Percentiles rank a stretch among this genome's conserved stretches.
Evolutionary conservation across 2,329 filamentous ascomycete species (phyloP).

Genomic region (Rugonectria rugulosa): DNA sequence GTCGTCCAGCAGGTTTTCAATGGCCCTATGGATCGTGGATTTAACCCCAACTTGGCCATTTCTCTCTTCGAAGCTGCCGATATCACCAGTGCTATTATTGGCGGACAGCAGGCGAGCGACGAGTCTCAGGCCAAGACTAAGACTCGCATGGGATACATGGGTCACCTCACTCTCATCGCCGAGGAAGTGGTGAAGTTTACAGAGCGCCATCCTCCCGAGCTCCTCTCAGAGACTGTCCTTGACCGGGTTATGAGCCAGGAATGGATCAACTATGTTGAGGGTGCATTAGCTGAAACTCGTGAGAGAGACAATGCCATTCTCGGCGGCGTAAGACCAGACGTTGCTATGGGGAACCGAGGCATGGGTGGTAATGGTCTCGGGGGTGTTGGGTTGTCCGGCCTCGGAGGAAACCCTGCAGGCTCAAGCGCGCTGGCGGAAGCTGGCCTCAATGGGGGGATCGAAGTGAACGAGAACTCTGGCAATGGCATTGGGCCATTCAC

Average conservation of each 20-base stretch:
- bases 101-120: constrained; percentile 87
- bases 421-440: constrained; percentile 81
- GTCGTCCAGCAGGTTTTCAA: constrained; percentile 99
- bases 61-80: constrained; percentile 92
- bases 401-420: constrained; percentile 51
- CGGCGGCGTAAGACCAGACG: constrained; percentile 91
- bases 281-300: constrained; percentile 88
- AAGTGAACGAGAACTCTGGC: constrained; percentile 69
- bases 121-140: constrained; percentile 82
- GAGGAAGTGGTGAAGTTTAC: constrained; percentile 99
- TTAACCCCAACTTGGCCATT: constrained; percentile 87
- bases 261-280: constrained; percentile 96
- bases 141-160: constrained; percentile 98
- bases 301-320: constrained; percentile 99
- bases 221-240: constrained; percentile 82
- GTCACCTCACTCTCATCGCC: constrained; percentile 93
- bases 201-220: constrained; percentile 88
- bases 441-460: constrained; percentile 79
- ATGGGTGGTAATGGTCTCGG: constrained; percentile 56
- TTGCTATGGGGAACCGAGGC: constrained; percentile 81
- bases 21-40: constrained; percentile 95
- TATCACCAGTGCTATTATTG: constrained; percentile 89
- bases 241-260: constrained; percentile 88
- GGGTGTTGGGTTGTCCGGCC: constrained; percentile 57
- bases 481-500: constrained; percentile 77